Base-by-base conservation (phyloP, 1,139 yeast genomes). In the Hanseniaspora sp. region DNA sequence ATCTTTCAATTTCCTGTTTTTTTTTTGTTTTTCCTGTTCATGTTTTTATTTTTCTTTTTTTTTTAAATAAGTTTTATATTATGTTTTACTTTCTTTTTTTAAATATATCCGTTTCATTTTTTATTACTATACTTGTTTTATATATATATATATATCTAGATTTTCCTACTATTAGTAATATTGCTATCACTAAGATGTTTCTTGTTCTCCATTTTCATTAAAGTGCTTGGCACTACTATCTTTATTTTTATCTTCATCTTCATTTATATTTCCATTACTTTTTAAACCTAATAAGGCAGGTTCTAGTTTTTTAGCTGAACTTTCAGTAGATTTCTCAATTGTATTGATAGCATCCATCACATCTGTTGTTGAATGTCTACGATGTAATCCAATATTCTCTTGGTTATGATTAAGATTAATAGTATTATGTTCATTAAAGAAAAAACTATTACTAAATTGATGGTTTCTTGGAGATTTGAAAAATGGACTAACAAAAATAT, bases 401-500 rank as follows among this genome's bases (percentile, higher is more conserved):
- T 18, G 31, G 34, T 29, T 12, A 33, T 37, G 15, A 23, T 35
- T 42, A 4, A 42, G 37, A 15, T 31, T 23, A 33, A 33, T 29
- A 17, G 29, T 30, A 9, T 31, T 30, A 34, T 43, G 40, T 23
- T 49, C 53, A 31, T 34, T 37, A 33, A 44, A 51, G 13, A 51
- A 45, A n/a, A 51, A 30, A 38, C 41, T 45, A 33, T 31, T 34
- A 18, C 45, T 42, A 29, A 51, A 44, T 7, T 37, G 35, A 18
- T 52, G 52, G n/a, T 18, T 33, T 46, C 28, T 45, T 34, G 56
- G 56, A 33, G 53, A 48, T 42, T 55, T 57, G 15, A 59, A 47
- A 18, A 65, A 55, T 9, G 69, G 70, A 1, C 69, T 66, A 28
- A 64, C 61, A 54, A 65, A 65, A 18, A 63, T 58, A 55, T 67